Percentiles rank a stretch among this genome's conserved stretches.
Evolutionary conservation across 441 rosid genomes (phyloP).

Genomic region (Gossypium gossypioides): DNA sequence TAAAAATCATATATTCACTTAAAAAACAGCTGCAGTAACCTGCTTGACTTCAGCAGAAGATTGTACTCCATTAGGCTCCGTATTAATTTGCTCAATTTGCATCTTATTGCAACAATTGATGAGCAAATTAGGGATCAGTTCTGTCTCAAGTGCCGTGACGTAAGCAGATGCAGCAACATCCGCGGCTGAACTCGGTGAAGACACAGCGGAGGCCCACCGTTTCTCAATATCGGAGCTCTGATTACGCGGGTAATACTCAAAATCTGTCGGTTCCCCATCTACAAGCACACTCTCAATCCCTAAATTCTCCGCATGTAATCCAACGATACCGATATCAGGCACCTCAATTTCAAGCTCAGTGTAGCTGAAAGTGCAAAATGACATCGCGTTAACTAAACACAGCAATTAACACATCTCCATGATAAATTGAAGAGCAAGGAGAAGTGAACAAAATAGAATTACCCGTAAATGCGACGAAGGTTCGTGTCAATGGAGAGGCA

Average conservation of each 20-base stretch:
- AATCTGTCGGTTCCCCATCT: conserved; percentile 82
- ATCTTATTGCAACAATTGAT: conserved; percentile 87
- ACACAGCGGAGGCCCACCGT: conserved; percentile 43
- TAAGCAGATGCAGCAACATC: conserved; percentile 67
- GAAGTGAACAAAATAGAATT: conserved; percentile 1
- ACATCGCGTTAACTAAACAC: not conserved
- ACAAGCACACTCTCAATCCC: conserved; percentile 79
- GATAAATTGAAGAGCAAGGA: not conserved
- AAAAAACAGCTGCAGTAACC: conserved; percentile 31
- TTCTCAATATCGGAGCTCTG: conserved; percentile 41
- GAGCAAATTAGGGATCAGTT: conserved; percentile 63
- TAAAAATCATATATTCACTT: not conserved
- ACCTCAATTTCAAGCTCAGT: conserved; percentile 84
- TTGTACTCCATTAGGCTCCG: conserved; percentile 46
- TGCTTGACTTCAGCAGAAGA: conserved; percentile 53
- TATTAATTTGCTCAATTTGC: conserved; percentile 36
- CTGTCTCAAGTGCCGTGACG: conserved; percentile 55
- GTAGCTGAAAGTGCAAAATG: conserved; percentile 32
- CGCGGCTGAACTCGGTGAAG: conserved; percentile 59
- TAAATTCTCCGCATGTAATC: conserved; percentile 82
- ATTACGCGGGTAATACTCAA: conserved; percentile 77
- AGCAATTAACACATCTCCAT: not conserved
- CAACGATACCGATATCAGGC: conserved; percentile 90
- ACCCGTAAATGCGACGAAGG: conserved; percentile 77
- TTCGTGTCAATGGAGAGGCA: conserved; percentile 72